A percentile compares a stretch with the other conserved stretches of the same genome.
Evolutionary conservation across 768 basidiomycete species (phyloP).

Genomic region (Gyrodon lividus): DNA sequence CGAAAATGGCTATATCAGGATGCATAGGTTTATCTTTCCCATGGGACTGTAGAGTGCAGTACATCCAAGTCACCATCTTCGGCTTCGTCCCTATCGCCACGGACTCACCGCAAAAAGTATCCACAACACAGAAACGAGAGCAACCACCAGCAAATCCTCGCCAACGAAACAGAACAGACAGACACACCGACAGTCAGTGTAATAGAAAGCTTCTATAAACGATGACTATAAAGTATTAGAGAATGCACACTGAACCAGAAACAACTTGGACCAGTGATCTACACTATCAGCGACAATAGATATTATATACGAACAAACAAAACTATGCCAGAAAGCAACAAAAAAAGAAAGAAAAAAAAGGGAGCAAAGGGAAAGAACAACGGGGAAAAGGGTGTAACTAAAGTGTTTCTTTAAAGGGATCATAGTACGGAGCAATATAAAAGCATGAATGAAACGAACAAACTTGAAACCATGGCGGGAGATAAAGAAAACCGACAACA

Average conservation of each 20-base stretch:
- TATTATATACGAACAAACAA: conserved; percentile 32
- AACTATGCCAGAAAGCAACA: conserved; percentile 19
- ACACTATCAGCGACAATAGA: conserved; percentile 29
- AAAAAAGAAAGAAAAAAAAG: background rate
- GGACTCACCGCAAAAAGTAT: no score
- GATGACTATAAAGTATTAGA: conserved; percentile 37
- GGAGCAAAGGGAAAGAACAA: background rate
- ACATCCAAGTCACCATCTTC: no score
- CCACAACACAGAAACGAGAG: no score
- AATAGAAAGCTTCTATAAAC: conserved; percentile 33
- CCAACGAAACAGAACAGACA: no score
- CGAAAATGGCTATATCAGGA: no score
- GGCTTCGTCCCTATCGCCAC: no score
- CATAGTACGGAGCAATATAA: conserved; percentile 14
- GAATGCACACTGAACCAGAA: conserved; percentile 18
- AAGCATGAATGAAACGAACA: conserved; percentile 8
- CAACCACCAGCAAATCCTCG: no score
- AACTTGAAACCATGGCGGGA: conserved; percentile 6
- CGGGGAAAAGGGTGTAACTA: conserved; percentile 11
- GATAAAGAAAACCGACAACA: conserved; percentile 28
- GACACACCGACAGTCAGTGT: no score
- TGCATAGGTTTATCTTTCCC: no score
- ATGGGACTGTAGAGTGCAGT: no score
- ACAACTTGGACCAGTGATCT: conserved; percentile 20
- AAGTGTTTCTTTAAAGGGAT: conserved; percentile 15